Evolutionary conservation across 1,284 basidiomycete genomes (phyloP).

Genomic region (Rhodotorula sp.): DNA sequence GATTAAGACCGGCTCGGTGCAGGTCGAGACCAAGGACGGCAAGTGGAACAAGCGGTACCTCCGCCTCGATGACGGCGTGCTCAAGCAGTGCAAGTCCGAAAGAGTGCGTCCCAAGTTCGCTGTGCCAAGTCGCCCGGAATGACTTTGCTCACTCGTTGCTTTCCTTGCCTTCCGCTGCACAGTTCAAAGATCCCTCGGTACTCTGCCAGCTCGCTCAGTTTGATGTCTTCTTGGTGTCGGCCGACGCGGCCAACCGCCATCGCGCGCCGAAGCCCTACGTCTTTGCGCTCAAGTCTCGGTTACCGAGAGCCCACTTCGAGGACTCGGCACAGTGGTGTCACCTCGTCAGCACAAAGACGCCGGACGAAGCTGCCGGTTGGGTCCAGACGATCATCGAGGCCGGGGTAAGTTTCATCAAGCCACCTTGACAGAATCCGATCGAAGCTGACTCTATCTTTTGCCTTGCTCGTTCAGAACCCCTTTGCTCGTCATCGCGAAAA

Average conservation of each 20-base stretch:
- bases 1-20: slow-evolving; percentile 45
- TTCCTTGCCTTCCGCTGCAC: slow-evolving; percentile 2
- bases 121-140: neutral
- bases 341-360: slow-evolving; percentile 68
- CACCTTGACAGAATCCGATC: neutral
- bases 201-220: slow-evolving; percentile 79
- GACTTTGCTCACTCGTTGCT: neutral
- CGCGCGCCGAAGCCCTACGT: slow-evolving; percentile 73
- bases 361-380: slow-evolving; percentile 56
- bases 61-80: slow-evolving; percentile 72
- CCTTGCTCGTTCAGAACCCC: slow-evolving; percentile 11
- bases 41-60: slow-evolving; percentile 90
- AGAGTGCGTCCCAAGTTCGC: slow-evolving; percentile 58
- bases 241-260: slow-evolving; percentile 52
- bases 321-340: slow-evolving; percentile 69
- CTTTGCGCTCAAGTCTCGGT: slow-evolving; percentile 72
- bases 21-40: slow-evolving; percentile 79
- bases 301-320: slow-evolving; percentile 31
- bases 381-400: slow-evolving; percentile 37
- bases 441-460: neutral
- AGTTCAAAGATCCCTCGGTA: slow-evolving; percentile 78
- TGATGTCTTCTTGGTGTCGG: slow-evolving; percentile 73
- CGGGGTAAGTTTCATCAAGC: slow-evolving; percentile 16
- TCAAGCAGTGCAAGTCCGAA: slow-evolving; percentile 82
- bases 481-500: slow-evolving; percentile 28